Percentiles rank a stretch among this genome's conserved stretches.
Conservation (phyloP, 2,329 filamentous ascomycete species). For the Sarocladium strictum region DNA sequence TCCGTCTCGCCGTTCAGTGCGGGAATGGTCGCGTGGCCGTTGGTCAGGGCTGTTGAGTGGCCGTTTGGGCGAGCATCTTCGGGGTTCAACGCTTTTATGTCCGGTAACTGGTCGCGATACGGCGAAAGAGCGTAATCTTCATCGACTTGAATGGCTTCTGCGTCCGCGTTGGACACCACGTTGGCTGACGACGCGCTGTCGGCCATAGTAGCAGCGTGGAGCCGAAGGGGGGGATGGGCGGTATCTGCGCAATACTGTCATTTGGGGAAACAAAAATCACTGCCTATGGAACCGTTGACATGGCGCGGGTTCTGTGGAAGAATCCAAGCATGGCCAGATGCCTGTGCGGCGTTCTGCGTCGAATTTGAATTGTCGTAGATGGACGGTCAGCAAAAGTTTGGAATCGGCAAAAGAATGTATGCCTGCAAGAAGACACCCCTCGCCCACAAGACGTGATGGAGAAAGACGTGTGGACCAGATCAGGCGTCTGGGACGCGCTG, state of each 20-base stretch:
- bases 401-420: constrained; percentile 20
- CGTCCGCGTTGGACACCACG: constrained; percentile 22
- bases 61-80: constrained; percentile 1
- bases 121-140: not conserved
- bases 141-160: constrained; percentile 12
- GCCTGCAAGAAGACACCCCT: constrained; percentile 12
- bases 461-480: not conserved
- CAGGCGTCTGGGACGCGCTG: not conserved
- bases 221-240: constrained; percentile 37
- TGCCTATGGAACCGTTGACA: constrained; percentile 45
- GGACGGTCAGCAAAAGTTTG: constrained; percentile 46
- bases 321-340: constrained; percentile 51
- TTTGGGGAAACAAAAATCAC: constrained; percentile 49
- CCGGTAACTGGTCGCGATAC: not conserved
- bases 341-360: constrained; percentile 39
- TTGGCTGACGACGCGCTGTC: constrained; percentile 52
- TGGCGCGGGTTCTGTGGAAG: constrained; percentile 38
- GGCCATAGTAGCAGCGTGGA: constrained; percentile 48
- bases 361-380: constrained; percentile 36
- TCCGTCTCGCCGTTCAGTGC: constrained; percentile 29
- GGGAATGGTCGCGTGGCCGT: constrained; percentile 16
- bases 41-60: constrained; percentile 13
- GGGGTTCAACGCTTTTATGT: not conserved
- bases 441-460: constrained; percentile 1
- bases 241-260: constrained; percentile 51